Base-by-base conservation (phyloP, 371 early-diverging fungal species). In the Lichtheimia ornata region DNA sequence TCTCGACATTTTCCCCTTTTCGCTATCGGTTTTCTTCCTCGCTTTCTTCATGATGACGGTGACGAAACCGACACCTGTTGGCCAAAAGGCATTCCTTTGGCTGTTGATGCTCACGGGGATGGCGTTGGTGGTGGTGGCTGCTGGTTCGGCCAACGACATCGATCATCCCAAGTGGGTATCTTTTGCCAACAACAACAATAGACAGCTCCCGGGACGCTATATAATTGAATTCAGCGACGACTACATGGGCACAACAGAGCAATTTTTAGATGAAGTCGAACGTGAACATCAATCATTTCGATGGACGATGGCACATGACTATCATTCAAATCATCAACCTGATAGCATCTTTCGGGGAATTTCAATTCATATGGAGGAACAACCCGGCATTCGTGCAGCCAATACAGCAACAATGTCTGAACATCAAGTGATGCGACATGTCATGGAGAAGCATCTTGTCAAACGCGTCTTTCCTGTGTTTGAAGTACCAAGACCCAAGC, bases 391-490 rank as follows among this genome's bases (percentile, higher is more conserved):
- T 20, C 45, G 15, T 5, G 59, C 55, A 25, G 43, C 14, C 1
- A 17, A 56, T 12, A 43, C 25, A 13, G 41, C 14, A 18, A 15
- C 43, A 51, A 13, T 25, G 20, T 14, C 53, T 5, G 51, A 50
- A 12, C 41, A 49, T 43, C 61, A 47, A 22, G 64, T 53, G 2
- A 47, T 63, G 18, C 53, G 62, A 9, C 57, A 47, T 12, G 50
- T 68, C 28, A 56, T 63, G 52, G 63, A 64, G 4, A 54, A 67
- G 42, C 51, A 62, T 30, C 63, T 53, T 20, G 71, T 73, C 25
- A 76, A 73, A 24, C 66, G 63, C 18, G 64, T 71, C 3, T 71
- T 66, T 66, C 77, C 77, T 11, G 74, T 72, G 12, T 61, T 66
- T 18, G 73, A 72, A 47, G 63, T 76, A 15, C 62, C 65, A n/a